A percentile compares a stretch with the other conserved stretches of the same genome.
These are phyloP conservation scores for Backusella morwellensis DNA, from an alignment of 192 early-diverging fungal genomes.

Conservation along the genomic window DNA sequence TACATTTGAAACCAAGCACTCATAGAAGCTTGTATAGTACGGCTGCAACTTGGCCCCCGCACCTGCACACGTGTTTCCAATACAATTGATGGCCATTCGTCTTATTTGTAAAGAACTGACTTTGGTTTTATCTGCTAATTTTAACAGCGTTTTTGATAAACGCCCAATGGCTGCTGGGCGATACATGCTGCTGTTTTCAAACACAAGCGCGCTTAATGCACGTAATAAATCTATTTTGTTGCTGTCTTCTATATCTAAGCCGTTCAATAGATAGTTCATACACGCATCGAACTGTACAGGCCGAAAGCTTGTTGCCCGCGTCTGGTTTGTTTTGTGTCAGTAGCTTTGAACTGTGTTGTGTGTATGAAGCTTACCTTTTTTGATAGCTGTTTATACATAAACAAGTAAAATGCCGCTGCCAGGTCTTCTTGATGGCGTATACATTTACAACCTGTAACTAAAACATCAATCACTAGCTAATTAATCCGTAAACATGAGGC, in stretches of 20 bases:
- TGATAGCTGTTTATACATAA: conserved; percentile 31
- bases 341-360: neutral
- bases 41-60: conserved; percentile 50
- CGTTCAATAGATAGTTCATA: conserved; percentile 22
- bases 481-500: neutral
- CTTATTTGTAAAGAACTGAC: conserved; percentile 38
- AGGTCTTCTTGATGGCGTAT: conserved; percentile 7
- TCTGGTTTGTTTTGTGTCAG: neutral
- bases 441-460: conserved; percentile 22
- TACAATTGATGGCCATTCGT: conserved; percentile 66
- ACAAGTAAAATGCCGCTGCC: conserved; percentile 25
- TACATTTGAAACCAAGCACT: conserved; percentile 47
- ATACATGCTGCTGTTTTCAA: conserved; percentile 40
- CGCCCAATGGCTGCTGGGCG: neutral
- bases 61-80: conserved; percentile 63
- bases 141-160: conserved; percentile 27
- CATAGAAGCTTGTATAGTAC: conserved; percentile 49
- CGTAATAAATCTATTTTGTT: conserved; percentile 48
- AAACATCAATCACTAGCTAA: conserved; percentile 29
- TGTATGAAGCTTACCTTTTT: conserved; percentile 22
- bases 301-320: conserved; percentile 17
- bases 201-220: conserved; percentile 48
- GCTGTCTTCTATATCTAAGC: conserved; percentile 7
- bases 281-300: conserved; percentile 16
- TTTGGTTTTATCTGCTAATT: conserved; percentile 12